Base-by-base conservation (phyloP, 306 rosid genomes). In the Vicia faba region DNA sequence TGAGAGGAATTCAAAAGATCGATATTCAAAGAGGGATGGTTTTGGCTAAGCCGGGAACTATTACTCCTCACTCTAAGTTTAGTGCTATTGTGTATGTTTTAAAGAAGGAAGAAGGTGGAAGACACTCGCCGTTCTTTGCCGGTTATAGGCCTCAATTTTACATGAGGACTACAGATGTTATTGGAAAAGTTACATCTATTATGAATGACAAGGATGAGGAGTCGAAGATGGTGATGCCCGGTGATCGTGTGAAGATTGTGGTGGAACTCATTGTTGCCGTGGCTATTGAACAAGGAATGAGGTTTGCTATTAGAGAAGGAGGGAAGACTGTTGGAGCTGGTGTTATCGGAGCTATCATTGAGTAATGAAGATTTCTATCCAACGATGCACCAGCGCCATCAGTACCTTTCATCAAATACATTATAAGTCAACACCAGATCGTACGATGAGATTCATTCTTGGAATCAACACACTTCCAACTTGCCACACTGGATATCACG, bases 301-400 rank as follows among this genome's bases (percentile, higher is more conserved):
- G 96, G 88, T 89, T 89, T 71, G 96, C 96, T 23, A 89, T 89
- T 75, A 85, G 96, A 68, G 96, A 87, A 84, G 96, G 96, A 62
- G 96, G 95, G 53, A 89, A 90, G 80, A 90, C 96, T 3, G 96
- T 90, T 16, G 96, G 96, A 55, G 96, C 96, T 29, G 96, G 96
- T 38, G 96, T 90, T 69, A 90, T 90, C 67, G 89, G 84, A 69
- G 74, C 88, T 63, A 90, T 90, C 61, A 71, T 90, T 50, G 91
- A 85, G 83, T 90, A 85, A 65, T 90, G 81, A 79, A 65, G 12
- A 14, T 11, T 31, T 12, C 28, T 26, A 33, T 60, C 70, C 53
- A 54, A 13, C 44, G n/a, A n/a, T 33, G n/a, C 28, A 31, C n/a
- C n/a, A n/a, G n/a, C n/a, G n/a, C n/a, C n/a, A n/a, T n/a, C n/a